phyloP scores from a whole-genome alignment of 495 filamentous ascomycete species.

The Tetracladium marchalianum region DNA sequence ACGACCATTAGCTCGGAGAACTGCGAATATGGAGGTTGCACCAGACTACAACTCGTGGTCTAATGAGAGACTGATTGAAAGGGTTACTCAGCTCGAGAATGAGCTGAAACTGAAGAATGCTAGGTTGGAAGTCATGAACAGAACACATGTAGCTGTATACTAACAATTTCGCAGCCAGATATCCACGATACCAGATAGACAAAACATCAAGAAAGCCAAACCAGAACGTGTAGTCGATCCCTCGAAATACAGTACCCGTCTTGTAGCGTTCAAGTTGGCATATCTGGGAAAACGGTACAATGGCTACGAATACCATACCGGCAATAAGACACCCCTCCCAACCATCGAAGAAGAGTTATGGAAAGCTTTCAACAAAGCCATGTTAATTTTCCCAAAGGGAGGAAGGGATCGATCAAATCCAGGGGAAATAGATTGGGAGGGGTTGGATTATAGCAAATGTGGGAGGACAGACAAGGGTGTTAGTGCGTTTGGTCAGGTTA shows the following conservation, averaged over 20 bases:
- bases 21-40: slow-evolving; percentile 9
- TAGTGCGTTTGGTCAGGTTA: slow-evolving; percentile 93
- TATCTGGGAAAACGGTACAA: slow-evolving; percentile 88
- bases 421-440: slow-evolving; percentile 57
- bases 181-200: not conserved
- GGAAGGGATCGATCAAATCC: slow-evolving; percentile 13
- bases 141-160: slow-evolving; percentile 1
- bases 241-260: slow-evolving; percentile 69
- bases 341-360: slow-evolving; percentile 88
- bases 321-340: slow-evolving; percentile 54
- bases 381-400: slow-evolving; percentile 65
- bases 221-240: slow-evolving; percentile 56
- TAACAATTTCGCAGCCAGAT: not conserved
- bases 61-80: slow-evolving; percentile 51
- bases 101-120: slow-evolving; percentile 39
- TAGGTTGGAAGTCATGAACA: slow-evolving; percentile 20
- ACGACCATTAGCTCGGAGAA: not conserved
- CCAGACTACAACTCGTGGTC: slow-evolving; percentile 44
- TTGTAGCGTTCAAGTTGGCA: slow-evolving; percentile 85
- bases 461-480: slow-evolving; percentile 89
- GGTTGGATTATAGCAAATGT: slow-evolving; percentile 85
- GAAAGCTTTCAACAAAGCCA: slow-evolving; percentile 72
- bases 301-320: slow-evolving; percentile 74
- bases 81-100: slow-evolving; percentile 55
- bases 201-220: slow-evolving; percentile 22